Evolutionary conservation across 2,329 filamentous ascomycete species (phyloP), one percentile per base, ranked within the genome.

Genomic region (Mollisia scopiformis): DNA sequence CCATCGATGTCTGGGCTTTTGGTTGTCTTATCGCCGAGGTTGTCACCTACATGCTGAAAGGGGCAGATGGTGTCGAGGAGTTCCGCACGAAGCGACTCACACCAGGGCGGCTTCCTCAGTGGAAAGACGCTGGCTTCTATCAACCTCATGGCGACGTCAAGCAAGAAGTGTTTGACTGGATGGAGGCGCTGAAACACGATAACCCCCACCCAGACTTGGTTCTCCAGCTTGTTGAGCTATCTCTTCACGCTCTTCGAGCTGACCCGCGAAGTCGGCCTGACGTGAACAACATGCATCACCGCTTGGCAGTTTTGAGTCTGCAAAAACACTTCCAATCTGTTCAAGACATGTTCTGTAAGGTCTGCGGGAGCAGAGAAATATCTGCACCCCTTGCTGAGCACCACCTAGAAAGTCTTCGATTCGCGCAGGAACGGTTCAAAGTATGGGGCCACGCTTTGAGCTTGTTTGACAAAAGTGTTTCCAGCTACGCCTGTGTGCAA

Each of bases 1-100:
- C 57, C 10, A 67, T 58, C n/a, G 71, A 72, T 61, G 64, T 72
- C 13, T 73, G 71, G 71, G 67, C 70, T 2, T 61, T 72, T 28
- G 71, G 71, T 14, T 72, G 69, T 58, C 59, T 73, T 28, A 58
- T 72, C 16, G 58, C 57, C n/a, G 71, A 73, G 31, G 60, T 70
- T 28, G 41, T 64, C 19, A 71, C 68, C 16, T 72, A 70, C 53
- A 62, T 66, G 27, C 21, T 61, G 47, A 31, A 50, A 16, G 70
- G 69, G 2, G 35, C 56, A 35, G 28, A 57, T 7, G 68, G 63
- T 16, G 54, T 69, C 35, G 31, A 59, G 16, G 39, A 59, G 31
- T 71, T 69, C 82, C 21, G 27, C 23, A 28, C 19, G 13, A 31
- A 25, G n/a, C 30, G 51, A 28, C 30, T 37, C 16, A 54, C 30